phyloP scores from a whole-genome alignment of 352 stramenopile genomes.

The Globisporangium iwayamae region DNA sequence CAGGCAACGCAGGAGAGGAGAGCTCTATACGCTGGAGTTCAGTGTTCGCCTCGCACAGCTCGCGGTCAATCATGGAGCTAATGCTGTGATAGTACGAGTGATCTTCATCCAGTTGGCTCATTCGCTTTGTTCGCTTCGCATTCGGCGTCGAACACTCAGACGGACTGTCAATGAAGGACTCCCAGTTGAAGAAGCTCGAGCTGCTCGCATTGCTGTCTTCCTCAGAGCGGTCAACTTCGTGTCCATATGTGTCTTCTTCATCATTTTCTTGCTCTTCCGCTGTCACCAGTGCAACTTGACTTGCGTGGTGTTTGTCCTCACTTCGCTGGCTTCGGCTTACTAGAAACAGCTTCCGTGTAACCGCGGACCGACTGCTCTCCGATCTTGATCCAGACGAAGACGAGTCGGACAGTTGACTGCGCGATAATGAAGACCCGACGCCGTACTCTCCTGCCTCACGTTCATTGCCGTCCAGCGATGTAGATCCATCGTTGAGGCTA shows the following conservation, averaged over 20 bases:
- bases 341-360: constrained; percentile 7
- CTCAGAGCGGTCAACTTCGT: neutral
- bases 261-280: neutral
- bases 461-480: constrained; percentile 25
- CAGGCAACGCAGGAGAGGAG: neutral
- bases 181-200: constrained; percentile 46
- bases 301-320: neutral
- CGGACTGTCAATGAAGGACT: constrained; percentile 60
- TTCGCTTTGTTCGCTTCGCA: constrained; percentile 20
- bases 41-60: neutral
- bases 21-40: constrained; percentile 7
- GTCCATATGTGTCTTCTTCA: neutral
- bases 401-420: constrained; percentile 53
- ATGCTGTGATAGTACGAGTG: neutral
- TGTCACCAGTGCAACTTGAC: neutral
- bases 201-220: constrained; percentile 16
- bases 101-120: constrained; percentile 7
- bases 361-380: neutral
- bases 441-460: constrained; percentile 18
- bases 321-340: neutral
- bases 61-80: neutral
- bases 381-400: constrained; percentile 12
- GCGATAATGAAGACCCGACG: constrained; percentile 48
- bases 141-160: constrained; percentile 31
- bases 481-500: constrained; percentile 27